phyloP scores from a whole-genome alignment of 805 yeast genomes.

The Starmera quercuum region DNA sequence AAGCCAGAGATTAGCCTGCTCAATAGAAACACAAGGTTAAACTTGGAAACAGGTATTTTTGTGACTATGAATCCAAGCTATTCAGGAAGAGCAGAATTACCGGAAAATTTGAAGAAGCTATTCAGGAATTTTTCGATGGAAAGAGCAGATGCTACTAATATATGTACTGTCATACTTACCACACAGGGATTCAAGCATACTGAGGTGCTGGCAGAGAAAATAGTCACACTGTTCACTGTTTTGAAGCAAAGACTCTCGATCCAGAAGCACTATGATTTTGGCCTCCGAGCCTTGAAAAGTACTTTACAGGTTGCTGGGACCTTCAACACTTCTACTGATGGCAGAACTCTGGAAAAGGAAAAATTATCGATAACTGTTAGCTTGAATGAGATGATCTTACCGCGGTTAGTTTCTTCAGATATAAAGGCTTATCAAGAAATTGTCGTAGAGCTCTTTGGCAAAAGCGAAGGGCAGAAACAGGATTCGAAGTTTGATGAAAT shows the following conservation, averaged over 20 bases:
- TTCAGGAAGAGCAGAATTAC: slow-evolving; percentile 73
- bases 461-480: slow-evolving; percentile 8
- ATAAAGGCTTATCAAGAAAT: slow-evolving; percentile 26
- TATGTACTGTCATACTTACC: slow-evolving; percentile 63
- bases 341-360: slow-evolving; percentile 16
- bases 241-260: slow-evolving; percentile 34
- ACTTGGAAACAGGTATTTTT: slow-evolving; percentile 60
- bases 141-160: slow-evolving; percentile 59
- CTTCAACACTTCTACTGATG: slow-evolving; percentile 23
- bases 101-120: slow-evolving; percentile 76
- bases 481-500: slow-evolving; percentile 22
- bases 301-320: slow-evolving; percentile 53
- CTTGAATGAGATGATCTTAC: slow-evolving; percentile 54
- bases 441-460: slow-evolving; percentile 22
- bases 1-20: slow-evolving; percentile 28
- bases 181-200: slow-evolving; percentile 64
- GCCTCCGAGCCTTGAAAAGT: slow-evolving; percentile 72
- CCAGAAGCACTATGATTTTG: slow-evolving; percentile 86
- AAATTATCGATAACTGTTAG: slow-evolving; percentile 37
- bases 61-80: slow-evolving; percentile 90
- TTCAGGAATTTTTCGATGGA: slow-evolving; percentile 73
- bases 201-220: slow-evolving; percentile 29
- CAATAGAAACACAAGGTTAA: slow-evolving; percentile 31
- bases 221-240: slow-evolving; percentile 47
- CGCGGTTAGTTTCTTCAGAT: slow-evolving; percentile 57